These are phyloP conservation scores for Lipomyces orientalis DNA, from an alignment of 805 yeast genomes.

Conservation along the genomic window DNA sequence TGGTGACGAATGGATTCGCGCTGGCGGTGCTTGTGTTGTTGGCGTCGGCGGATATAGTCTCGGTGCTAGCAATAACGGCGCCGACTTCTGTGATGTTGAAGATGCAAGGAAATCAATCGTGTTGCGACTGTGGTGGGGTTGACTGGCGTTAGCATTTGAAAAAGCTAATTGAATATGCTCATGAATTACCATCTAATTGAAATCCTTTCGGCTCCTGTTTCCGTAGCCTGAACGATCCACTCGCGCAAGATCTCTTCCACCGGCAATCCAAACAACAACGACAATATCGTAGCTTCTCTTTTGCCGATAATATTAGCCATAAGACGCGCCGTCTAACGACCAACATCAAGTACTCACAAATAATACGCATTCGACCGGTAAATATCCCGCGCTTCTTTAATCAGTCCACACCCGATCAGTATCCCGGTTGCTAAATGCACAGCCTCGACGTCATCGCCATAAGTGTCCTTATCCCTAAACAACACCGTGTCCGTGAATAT, in stretches of 20 bases:
- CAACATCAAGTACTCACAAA: conserved; percentile 16
- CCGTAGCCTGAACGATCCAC: conserved; percentile 28
- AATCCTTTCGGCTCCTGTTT: conserved; percentile 16
- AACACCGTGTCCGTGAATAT: conserved; percentile 27
- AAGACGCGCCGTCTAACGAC: not conserved
- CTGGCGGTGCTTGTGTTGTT: not conserved
- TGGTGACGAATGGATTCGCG: not conserved
- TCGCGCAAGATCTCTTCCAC: conserved; percentile 15
- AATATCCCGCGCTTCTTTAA: conserved; percentile 26
- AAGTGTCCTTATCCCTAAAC: conserved; percentile 27
- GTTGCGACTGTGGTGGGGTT: conserved; percentile 26
- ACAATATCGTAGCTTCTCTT: conserved; percentile 32
- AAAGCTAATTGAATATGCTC: not conserved
- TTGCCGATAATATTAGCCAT: conserved; percentile 1
- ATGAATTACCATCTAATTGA: conserved; percentile 23
- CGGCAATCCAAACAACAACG: conserved; percentile 25
- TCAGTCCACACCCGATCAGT: conserved; percentile 32
- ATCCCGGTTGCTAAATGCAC: conserved; percentile 34
- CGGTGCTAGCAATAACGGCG: not conserved
- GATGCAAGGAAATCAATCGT: conserved; percentile 15
- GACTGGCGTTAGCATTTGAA: not conserved
- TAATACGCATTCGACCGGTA: conserved; percentile 26
- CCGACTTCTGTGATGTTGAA: not conserved
- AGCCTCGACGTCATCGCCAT: conserved; percentile 37
- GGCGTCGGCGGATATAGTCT: not conserved